These are phyloP conservation scores for Auriscalpium vulgare DNA, from an alignment of 768 basidiomycete genomes.

Conservation along the genomic window DNA sequence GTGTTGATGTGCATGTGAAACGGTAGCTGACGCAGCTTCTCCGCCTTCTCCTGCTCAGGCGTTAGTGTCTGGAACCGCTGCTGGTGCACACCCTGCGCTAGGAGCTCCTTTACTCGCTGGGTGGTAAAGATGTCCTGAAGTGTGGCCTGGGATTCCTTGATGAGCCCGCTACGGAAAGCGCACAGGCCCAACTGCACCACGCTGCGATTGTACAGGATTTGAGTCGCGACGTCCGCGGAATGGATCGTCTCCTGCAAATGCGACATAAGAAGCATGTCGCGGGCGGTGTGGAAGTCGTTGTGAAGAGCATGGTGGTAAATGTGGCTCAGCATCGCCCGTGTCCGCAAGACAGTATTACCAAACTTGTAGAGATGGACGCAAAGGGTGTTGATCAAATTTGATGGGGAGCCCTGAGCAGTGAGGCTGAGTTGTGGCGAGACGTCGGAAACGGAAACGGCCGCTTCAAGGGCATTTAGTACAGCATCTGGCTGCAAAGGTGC, in stretches of 20 bases:
- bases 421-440: constrained; percentile 60
- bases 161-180: constrained; percentile 91
- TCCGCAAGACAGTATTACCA: constrained; percentile 85
- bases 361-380: constrained; percentile 92
- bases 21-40: constrained; percentile 90
- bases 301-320: constrained; percentile 96
- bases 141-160: constrained; percentile 88
- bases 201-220: constrained; percentile 96
- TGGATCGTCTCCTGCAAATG: constrained; percentile 96
- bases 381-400: constrained; percentile 77
- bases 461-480: constrained; percentile 85
- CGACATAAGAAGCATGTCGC: constrained; percentile 98
- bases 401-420: constrained; percentile 45
- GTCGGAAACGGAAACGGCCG: constrained; percentile 48
- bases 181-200: constrained; percentile 96
- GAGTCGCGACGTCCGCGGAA: constrained; percentile 92
- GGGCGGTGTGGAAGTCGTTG: constrained; percentile 93
- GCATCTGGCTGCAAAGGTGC: constrained; percentile 66
- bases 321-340: constrained; percentile 94
- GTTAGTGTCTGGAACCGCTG: constrained; percentile 81
- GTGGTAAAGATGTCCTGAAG: constrained; percentile 95
- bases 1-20: constrained; percentile 99
- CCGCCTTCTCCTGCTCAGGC: constrained; percentile 95
- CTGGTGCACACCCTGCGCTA: constrained; percentile 94
- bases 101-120: constrained; percentile 92